Conservation (phyloP, 495 filamentous ascomycete species). For the Delitschia confertaspora region DNA sequence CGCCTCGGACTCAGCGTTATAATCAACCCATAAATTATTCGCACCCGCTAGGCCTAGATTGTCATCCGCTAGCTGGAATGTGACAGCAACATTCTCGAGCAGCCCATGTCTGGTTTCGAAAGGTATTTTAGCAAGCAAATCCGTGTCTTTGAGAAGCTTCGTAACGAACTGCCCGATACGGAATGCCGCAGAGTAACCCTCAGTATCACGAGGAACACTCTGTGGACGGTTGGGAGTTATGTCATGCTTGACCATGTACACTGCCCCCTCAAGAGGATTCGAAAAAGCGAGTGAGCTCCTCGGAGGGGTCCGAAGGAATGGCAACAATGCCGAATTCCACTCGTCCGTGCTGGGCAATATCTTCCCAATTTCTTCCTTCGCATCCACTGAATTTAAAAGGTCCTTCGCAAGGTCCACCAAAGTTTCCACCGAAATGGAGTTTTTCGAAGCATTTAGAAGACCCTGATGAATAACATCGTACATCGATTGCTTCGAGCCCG, state of each 20-base stretch:
- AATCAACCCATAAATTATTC: slow-evolving; percentile 47
- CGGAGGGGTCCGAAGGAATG: slow-evolving; percentile 50
- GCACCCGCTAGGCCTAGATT: slow-evolving; percentile 50
- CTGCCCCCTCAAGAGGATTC: slow-evolving; percentile 58
- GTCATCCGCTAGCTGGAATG: slow-evolving; percentile 53
- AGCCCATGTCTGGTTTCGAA: slow-evolving; percentile 12
- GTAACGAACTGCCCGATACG: slow-evolving; percentile 62
- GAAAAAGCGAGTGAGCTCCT: slow-evolving; percentile 60
- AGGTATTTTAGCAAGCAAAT: slow-evolving; percentile 11
- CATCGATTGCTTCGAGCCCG: slow-evolving; percentile 19
- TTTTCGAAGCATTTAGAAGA: slow-evolving; percentile 42
- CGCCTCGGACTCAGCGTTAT: slow-evolving; percentile 43
- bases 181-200: slow-evolving; percentile 61
- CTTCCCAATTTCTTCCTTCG: slow-evolving; percentile 34
- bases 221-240: not conserved
- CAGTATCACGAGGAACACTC: slow-evolving; percentile 48
- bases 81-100: slow-evolving; percentile 44
- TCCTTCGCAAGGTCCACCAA: slow-evolving; percentile 47
- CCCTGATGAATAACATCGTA: slow-evolving; percentile 46
- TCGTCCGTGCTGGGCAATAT: slow-evolving; percentile 42
- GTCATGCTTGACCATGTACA: slow-evolving; percentile 51
- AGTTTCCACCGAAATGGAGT: slow-evolving; percentile 45
- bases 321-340: slow-evolving; percentile 48
- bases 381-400: slow-evolving; percentile 37
- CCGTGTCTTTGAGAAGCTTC: slow-evolving; percentile 41